phyloP scores from a whole-genome alignment of 2,329 filamentous ascomycete genomes.

The Cladosporium halotolerans region DNA sequence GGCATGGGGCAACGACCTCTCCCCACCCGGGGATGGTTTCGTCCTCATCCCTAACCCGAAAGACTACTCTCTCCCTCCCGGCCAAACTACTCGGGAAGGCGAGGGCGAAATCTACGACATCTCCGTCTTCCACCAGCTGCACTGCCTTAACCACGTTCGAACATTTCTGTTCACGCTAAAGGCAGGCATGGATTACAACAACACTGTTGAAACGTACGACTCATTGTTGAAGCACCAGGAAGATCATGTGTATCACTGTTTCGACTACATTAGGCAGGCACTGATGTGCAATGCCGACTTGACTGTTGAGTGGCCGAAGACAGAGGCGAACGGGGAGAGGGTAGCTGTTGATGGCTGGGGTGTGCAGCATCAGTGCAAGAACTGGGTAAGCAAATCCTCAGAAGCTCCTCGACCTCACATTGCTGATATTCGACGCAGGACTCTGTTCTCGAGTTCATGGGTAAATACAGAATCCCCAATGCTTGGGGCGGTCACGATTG shows the following conservation, averaged over 20 bases:
- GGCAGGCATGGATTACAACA: constrained; percentile 18
- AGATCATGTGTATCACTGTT: constrained; percentile 26
- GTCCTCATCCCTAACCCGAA: constrained; percentile 23
- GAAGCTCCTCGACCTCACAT: background rate
- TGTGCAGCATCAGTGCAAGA: constrained; percentile 25
- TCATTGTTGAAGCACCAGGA: constrained; percentile 19
- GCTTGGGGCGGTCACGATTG: background rate
- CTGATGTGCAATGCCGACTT: constrained; percentile 26
- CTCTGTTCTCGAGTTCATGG: constrained; percentile 16
- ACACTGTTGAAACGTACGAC: constrained; percentile 16
- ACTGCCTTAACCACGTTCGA: constrained; percentile 30
- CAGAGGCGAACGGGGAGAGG: constrained; percentile 24
- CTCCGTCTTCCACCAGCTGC: constrained; percentile 32
- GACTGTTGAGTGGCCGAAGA: constrained; percentile 28
- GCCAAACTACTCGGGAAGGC: constrained; percentile 21
- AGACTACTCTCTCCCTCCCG: constrained; percentile 22
- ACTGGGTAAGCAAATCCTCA: constrained; percentile 20
- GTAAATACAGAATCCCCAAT: constrained; percentile 12
- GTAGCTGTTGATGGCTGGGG: constrained; percentile 32
- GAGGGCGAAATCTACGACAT: constrained; percentile 27
- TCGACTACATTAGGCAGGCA: constrained; percentile 26
- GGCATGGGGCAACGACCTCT: constrained; percentile 23
- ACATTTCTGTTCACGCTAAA: constrained; percentile 24
- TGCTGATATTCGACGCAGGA: constrained; percentile 1
- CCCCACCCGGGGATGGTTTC: constrained; percentile 30